Evolutionary conservation across 441 rosid species (phyloP).

Genomic region (Mallotus repandus): DNA sequence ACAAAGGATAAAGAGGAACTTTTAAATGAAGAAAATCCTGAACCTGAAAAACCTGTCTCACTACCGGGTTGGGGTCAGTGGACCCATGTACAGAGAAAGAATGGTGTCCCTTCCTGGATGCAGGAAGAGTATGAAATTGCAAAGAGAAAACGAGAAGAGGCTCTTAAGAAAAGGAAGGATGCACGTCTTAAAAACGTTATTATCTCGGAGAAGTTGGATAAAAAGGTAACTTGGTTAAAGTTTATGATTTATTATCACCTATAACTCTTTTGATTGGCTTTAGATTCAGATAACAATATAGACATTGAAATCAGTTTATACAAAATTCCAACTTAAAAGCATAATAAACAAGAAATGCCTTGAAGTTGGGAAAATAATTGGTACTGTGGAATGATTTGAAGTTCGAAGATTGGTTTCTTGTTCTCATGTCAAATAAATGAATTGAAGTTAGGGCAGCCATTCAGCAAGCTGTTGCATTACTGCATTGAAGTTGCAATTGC

Average conservation of each 20-base stretch:
- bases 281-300: neutral
- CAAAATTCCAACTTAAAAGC: neutral
- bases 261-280: neutral
- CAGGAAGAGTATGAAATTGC: constrained; percentile 67
- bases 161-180: constrained; percentile 78
- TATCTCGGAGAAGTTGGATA: constrained; percentile 81
- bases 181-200: constrained; percentile 72
- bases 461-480: neutral
- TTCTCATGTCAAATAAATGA: constrained; percentile 1
- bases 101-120: constrained; percentile 86
- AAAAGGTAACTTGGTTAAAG: constrained; percentile 49
- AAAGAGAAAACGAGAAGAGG: constrained; percentile 59
- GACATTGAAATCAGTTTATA: neutral
- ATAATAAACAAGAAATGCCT: no score
- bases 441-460: neutral
- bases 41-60: constrained; percentile 73
- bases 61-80: constrained; percentile 97
- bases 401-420: neutral
- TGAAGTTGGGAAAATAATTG: neutral
- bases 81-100: constrained; percentile 70
- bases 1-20: constrained; percentile 64
- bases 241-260: constrained; percentile 4
- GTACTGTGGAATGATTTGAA: neutral
- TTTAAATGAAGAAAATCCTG: constrained; percentile 70
- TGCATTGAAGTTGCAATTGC: neutral